Evolutionary conservation across 2,329 filamentous ascomycete genomes (phyloP).

Genomic region (Drechslerella stenobrocha): DNA sequence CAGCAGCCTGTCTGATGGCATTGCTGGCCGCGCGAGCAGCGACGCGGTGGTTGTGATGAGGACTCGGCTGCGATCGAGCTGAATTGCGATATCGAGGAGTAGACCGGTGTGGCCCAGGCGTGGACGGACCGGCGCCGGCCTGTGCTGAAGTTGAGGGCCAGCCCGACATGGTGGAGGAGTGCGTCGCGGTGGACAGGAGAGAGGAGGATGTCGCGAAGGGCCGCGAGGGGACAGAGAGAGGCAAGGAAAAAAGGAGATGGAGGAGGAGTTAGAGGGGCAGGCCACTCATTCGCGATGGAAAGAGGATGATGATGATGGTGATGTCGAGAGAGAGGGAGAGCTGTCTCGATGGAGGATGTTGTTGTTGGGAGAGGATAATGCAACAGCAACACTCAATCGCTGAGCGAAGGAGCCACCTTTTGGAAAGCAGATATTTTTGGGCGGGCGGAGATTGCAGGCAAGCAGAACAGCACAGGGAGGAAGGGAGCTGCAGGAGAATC

Average conservation of each 20-base stretch:
- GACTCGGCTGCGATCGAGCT: not conserved
- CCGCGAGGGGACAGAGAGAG: not conserved
- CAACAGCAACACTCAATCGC: not conserved
- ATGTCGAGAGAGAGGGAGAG: not conserved
- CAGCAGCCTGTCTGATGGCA: constrained; percentile 20
- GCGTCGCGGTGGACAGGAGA: not conserved
- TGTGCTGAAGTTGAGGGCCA: constrained; percentile 8
- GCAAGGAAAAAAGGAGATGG: constrained; percentile 13
- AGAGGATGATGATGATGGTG: constrained; percentile 5
- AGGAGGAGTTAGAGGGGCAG: not conserved
- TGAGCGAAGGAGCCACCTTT: not conserved
- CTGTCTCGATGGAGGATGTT: not conserved
- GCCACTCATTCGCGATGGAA: constrained; percentile 14
- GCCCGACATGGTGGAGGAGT: constrained; percentile 6
- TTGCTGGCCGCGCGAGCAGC: constrained; percentile 25
- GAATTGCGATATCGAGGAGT: constrained; percentile 16
- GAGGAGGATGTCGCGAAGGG: not conserved
- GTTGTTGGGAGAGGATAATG: not conserved
- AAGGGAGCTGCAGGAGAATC: not conserved
- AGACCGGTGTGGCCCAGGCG: constrained; percentile 23
- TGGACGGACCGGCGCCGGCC: constrained; percentile 17
- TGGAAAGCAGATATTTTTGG: not conserved
- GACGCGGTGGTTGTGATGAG: constrained; percentile 2
- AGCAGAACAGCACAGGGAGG: not conserved
- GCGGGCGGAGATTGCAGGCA: not conserved